Base-by-base conservation (phyloP, 805 yeast species). In the Barnettozyma californica region DNA sequence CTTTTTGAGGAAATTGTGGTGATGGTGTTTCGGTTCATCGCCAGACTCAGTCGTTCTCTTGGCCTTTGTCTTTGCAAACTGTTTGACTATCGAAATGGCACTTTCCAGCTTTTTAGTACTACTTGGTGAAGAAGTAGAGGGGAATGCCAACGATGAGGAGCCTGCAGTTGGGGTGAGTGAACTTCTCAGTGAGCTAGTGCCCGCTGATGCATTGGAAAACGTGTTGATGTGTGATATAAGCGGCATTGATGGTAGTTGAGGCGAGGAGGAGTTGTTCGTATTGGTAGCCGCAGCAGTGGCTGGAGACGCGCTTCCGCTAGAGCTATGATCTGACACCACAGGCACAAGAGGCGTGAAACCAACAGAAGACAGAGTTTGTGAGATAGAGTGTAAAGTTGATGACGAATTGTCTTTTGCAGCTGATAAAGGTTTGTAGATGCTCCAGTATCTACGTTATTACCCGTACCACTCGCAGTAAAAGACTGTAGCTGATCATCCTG, bases 41-140 rank as follows among this genome's bases (percentile, higher is more conserved):
- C 23, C 14, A 8, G 38, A 18, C 23, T 35, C 18, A 3, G 10
- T 35, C 18, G 38, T 11, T 18, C 38, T 35, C 50, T 58, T 60
- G 1, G 62, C 59, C 48, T 58, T 61, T 6, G 55, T 60, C 33
- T 55, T 56, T 5, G 65, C 65, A 51, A 54, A 61, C 16, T 51
- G 34, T 44, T 58, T 61, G 0, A 64, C 65, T 20, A 60, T 52
- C 4, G 49, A 43, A 14, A 60, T 45, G 19, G 60, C 54, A 34
- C 53, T 59, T 9, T 60, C 63, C 25, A 51, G 48, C 25, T 52
- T 55, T 2, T 40, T 47, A 13, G 51, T 14, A 5, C 42, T 21
- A 18, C 36, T 23, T 21, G 44, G 13, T 14, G 37, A n/a, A 2
- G 38, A 16, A 2, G 41, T 38, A 6, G 46, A 18, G 4, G 38